Base-by-base conservation (phyloP, 2,329 filamentous ascomycete species). In the Fusarium agapanthi region DNA sequence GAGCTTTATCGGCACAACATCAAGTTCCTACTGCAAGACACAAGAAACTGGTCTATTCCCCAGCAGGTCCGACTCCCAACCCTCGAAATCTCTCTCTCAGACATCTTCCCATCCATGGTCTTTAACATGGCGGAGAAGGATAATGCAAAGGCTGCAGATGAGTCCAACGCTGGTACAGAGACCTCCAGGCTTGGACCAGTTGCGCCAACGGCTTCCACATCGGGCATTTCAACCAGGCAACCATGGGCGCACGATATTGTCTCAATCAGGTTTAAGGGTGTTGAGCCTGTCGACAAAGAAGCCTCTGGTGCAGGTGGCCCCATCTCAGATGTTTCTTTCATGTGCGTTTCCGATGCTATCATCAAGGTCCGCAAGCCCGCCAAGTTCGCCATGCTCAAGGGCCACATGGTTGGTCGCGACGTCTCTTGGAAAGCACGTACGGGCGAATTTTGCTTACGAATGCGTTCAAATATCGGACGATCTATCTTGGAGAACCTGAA, bases 391-490 rank as follows among this genome's bases (percentile, higher is more conserved):
- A 82, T 86, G n/a, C 84, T 91, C 16, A 85, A 85, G 72, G 84
- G 84, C 15, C 85, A 84, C 48, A 84, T 90, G 30, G 90, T 91
- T 54, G 71, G 71, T 73, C 84, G 84, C 7, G 88, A 92, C 74
- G 88, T 94, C 30, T 86, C 85, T 7, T 93, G 92, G 79, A 87
- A 88, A 71, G 80, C 85, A 6, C 81, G 81, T 28, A 86, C 86
- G 12, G 92, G 92, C 48, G 87, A 89, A 61, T 92, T 94, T 79
- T 86, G 86, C 22, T 83, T 94, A 59, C 85, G 87, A 13, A 82
- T 94, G 41, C 85, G 87, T 15, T 87, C 89, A 2, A 82, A 84
- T 5, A 87, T 92, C 50, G 91, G 91, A 26, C 83, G 85, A 48
- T 84, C 90, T 2, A 85, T 92, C 20, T 80, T 94, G 8, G 84